Conservation (phyloP, 306 rosid species). For the Prunus padus region DNA sequence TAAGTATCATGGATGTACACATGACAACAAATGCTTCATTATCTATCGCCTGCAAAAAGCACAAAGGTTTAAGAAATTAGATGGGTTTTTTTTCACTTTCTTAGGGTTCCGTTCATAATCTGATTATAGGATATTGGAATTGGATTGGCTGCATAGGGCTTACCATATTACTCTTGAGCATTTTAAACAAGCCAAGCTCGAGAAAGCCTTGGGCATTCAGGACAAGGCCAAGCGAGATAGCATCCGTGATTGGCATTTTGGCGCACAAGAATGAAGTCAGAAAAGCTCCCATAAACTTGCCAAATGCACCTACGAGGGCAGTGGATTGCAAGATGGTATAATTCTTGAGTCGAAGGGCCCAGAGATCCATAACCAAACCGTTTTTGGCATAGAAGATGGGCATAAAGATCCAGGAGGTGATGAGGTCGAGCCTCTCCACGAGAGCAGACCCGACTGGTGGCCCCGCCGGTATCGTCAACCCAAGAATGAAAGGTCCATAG, state of each 20-base stretch:
- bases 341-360: background rate
- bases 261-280: background rate
- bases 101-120: background rate
- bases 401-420: constrained; percentile 34
- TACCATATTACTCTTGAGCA: constrained; percentile 17
- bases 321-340: constrained; percentile 12
- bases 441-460: constrained; percentile 31
- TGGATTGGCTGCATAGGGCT: background rate
- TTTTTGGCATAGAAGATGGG: constrained; percentile 33
- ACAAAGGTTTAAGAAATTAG: background rate
- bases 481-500: constrained; percentile 36
- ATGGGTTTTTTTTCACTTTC: background rate
- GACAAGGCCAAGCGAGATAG: constrained; percentile 35
- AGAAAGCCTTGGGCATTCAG: constrained; percentile 35
- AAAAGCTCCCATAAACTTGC: constrained; percentile 34
- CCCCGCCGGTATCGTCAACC: constrained; percentile 31
- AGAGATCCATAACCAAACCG: constrained; percentile 23
- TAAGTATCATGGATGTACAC: constrained; percentile 19
- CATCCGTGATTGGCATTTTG: constrained; percentile 30
- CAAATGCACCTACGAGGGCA: constrained; percentile 17
- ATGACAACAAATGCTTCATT: constrained; percentile 19
- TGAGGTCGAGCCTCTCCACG: constrained; percentile 26
- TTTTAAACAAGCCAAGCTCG: constrained; percentile 28
- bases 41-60: constrained; percentile 17
- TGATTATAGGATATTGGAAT: background rate